Evolutionary conservation across 805 yeast genomes (phyloP), one percentile per base, ranked within the genome.

Genomic region (Kluyveromyces lactis): DNA sequence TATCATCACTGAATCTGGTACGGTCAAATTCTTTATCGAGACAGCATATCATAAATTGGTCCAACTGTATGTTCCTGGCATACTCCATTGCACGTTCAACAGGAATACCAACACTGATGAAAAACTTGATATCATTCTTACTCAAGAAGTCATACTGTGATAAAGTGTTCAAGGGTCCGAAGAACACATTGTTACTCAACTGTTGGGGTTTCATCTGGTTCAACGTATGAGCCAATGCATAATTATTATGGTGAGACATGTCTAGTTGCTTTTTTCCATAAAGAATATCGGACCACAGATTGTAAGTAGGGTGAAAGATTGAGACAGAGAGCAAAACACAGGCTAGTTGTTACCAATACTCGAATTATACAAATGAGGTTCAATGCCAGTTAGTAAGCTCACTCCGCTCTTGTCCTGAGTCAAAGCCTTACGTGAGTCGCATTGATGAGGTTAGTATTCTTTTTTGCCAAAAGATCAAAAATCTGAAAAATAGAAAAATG

Each of bases 101-200:
- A 6, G 67, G 60, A 16, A 67, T 41, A 18, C 55, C 56, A 1
- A 64, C 45, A 15, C 66, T 62, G 19, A 67, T 52, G 35, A 67
- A 55, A 41, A 59, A 62, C 40, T 54, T 60, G 44, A 72, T 65
- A 43, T 68, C 67, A 40, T 67, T 56, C n/a, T 53, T 47, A 15
- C 43, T 39, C 8, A 73, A 46, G 38, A 68, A 65, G 7, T 56
- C 59, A 7, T 50, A 47, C 48, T 69, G 67, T 1, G 65, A 57
- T n/a, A 69, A 51, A 1, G 67, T 59, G 36, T 68, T 58, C 40
- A 69, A 45, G 2, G 77, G 74, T 1, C 79, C 77, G 23, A 73
- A 56, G 60, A 67, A 71, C 2, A 72, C 52, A 33, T 62, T 55
- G 15, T 62, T 61, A 8, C 65, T 53, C 13, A 73, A 42, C 42